Evolutionary conservation across 176 grass and related monocot species (phyloP).

Genomic region (Olyra latifolia): DNA sequence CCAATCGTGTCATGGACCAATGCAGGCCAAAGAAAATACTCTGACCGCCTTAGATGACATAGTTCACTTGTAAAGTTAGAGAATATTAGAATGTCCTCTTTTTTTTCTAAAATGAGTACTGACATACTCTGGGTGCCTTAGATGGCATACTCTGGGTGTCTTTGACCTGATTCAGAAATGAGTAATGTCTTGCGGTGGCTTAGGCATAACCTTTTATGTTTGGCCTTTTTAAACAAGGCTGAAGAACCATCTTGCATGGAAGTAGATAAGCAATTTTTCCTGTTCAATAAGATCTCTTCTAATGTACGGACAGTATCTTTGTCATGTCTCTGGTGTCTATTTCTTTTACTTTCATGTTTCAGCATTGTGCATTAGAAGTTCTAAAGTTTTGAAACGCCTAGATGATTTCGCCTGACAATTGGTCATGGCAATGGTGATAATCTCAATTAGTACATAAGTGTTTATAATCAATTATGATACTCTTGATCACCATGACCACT

Average conservation of each 20-base stretch:
- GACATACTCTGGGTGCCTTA: no score
- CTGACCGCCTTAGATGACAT: background rate
- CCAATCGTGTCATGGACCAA: background rate
- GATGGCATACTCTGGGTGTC: no score
- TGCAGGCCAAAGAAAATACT: background rate
- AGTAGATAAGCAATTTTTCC: no score
- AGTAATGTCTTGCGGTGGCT: no score
- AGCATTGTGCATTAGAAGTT: background rate
- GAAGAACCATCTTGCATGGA: no score
- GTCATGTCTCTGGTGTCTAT: no score
- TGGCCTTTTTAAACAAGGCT: no score
- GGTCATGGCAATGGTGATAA: background rate
- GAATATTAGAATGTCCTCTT: background rate
- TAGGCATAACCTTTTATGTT: no score
- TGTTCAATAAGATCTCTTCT: no score
- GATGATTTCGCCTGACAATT: conserved; percentile 14
- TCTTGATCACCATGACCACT: conserved; percentile 10
- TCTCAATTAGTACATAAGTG: conserved; percentile 10
- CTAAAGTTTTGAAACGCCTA: background rate
- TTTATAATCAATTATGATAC: background rate
- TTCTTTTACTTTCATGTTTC: no score
- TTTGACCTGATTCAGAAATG: no score
- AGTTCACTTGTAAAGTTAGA: background rate
- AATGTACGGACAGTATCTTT: no score
- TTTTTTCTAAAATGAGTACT: background rate